These are phyloP conservation scores for Ceratopteris richardii DNA, from an alignment of 75 land plant species.

Conservation along the genomic window DNA sequence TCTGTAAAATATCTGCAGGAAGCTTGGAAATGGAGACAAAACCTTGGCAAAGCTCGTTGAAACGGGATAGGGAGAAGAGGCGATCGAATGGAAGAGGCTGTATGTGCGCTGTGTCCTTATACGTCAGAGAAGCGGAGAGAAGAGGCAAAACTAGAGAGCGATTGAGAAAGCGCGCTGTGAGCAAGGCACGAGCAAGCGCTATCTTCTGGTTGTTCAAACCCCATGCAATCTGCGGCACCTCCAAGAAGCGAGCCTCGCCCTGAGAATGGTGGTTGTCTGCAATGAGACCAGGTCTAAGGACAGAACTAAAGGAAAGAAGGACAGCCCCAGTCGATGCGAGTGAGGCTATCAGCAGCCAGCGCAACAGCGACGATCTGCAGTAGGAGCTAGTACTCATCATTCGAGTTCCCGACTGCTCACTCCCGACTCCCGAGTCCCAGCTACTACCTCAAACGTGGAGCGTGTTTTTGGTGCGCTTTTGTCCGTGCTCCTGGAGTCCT, in stretches of 20 bases:
- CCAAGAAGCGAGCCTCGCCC: slow-evolving; percentile 27
- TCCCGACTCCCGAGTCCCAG: too few species aligned
- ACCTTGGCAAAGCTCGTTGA: slow-evolving; percentile 59
- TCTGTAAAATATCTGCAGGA: slow-evolving; percentile 21
- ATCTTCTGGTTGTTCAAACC: slow-evolving; percentile 99
- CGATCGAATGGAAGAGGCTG: slow-evolving; percentile 61
- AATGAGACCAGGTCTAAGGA: too few species aligned
- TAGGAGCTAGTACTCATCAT: too few species aligned
- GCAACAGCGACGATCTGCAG: too few species aligned
- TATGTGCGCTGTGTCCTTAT: slow-evolving; percentile 53
- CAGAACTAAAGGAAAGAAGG: too few species aligned
- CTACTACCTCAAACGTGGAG: too few species aligned
- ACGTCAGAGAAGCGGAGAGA: slow-evolving; percentile 68
- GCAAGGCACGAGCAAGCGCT: slow-evolving; percentile 75
- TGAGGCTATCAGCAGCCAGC: too few species aligned
- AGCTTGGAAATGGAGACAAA: slow-evolving; percentile 47
- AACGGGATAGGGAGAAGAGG: slow-evolving; percentile 54
- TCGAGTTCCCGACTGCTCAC: too few species aligned
- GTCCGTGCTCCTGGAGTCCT: too few species aligned
- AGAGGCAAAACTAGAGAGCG: slow-evolving; percentile 79
- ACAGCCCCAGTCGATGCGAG: too few species aligned
- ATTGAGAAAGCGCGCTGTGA: slow-evolving; percentile 85
- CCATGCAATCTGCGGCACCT: slow-evolving; percentile 91
- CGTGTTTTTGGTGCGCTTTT: too few species aligned
- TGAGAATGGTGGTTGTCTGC: too few species aligned